Evolutionary conservation across 495 filamentous ascomycete species (phyloP).

Genomic region (Geopyxis carbonaria): DNA sequence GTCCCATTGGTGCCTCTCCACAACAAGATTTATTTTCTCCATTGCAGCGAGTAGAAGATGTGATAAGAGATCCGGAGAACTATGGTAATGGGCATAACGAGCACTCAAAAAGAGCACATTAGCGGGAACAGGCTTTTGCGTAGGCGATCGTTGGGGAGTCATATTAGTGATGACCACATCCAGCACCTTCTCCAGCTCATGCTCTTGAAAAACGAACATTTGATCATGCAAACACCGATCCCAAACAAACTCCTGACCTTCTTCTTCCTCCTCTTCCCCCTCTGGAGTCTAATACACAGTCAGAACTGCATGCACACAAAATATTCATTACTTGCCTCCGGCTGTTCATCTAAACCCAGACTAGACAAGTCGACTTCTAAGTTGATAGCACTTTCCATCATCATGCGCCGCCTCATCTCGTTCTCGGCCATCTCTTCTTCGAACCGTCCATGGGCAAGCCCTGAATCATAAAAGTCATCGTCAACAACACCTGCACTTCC

Average conservation of each 20-base stretch:
- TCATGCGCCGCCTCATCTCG: slow-evolving; percentile 90
- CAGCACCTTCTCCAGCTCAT: slow-evolving; percentile 72
- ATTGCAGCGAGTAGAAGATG: slow-evolving; percentile 70
- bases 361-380: slow-evolving; percentile 93
- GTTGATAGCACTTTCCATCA: slow-evolving; percentile 98
- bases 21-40: slow-evolving; percentile 90
- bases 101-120: slow-evolving; percentile 94
- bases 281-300: slow-evolving; percentile 41
- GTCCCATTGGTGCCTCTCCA: slow-evolving; percentile 91
- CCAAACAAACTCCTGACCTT: slow-evolving; percentile 95
- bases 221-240: slow-evolving; percentile 88
- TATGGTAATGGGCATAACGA: slow-evolving; percentile 92
- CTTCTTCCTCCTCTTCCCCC: slow-evolving; percentile 65
- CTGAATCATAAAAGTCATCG: slow-evolving; percentile 90
- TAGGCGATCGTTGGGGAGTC: slow-evolving; percentile 85
- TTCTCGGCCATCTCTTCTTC: slow-evolving; percentile 97
- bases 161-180: slow-evolving; percentile 96
- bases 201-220: slow-evolving; percentile 99
- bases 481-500: slow-evolving; percentile 66
- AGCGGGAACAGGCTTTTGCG: slow-evolving; percentile 92
- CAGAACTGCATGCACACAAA: slow-evolving; percentile 9
- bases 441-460: slow-evolving; percentile 82
- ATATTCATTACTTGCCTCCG: slow-evolving; percentile 49
- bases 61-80: slow-evolving; percentile 65
- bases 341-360: slow-evolving; percentile 86